A percentile compares a stretch with the other conserved stretches of the same genome.
Conservation (phyloP, 257 asterid genomes). For the Leonotis leonurus region DNA sequence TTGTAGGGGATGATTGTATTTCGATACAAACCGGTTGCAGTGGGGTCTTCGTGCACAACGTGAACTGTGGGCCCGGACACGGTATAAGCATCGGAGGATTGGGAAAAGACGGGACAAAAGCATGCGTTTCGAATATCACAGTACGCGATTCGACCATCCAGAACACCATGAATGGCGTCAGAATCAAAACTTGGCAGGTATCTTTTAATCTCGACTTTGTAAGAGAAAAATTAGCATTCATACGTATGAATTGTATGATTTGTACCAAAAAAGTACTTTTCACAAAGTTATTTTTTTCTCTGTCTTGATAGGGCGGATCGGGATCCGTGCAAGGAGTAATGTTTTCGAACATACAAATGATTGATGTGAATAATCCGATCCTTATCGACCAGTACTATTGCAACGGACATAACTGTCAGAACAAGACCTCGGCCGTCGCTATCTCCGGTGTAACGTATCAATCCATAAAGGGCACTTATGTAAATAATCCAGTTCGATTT, state of each 20-base stretch:
- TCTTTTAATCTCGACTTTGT: too few species aligned
- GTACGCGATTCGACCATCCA: conserved; percentile 34
- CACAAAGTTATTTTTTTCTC: too few species aligned
- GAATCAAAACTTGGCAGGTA: conserved; percentile 61
- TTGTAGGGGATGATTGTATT: conserved; percentile 52
- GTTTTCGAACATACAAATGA: conserved; percentile 35
- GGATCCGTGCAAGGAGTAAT: conserved; percentile 33
- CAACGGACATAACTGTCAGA: conserved; percentile 26
- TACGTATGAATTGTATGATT: too few species aligned
- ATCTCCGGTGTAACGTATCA: conserved; percentile 29
- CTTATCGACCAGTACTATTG: conserved; percentile 44
- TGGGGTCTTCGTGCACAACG: conserved; percentile 21
- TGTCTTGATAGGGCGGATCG: conserved; percentile 45
- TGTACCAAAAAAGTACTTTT: too few species aligned
- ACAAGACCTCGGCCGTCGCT: conserved; percentile 38
- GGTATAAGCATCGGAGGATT: conserved; percentile 52
- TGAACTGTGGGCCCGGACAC: conserved; percentile 52
- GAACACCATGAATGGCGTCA: conserved; percentile 28
- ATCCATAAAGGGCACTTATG: conserved; percentile 41
- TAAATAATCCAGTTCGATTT: conserved; percentile 21
- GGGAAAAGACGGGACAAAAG: conserved; percentile 33
- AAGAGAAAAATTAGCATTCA: too few species aligned
- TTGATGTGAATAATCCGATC: conserved; percentile 35
- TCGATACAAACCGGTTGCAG: conserved; percentile 45
- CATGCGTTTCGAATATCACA: conserved; percentile 38